Conservation (phyloP, 306 rosid genomes). For the Herpetospermum pedunculosum region DNA sequence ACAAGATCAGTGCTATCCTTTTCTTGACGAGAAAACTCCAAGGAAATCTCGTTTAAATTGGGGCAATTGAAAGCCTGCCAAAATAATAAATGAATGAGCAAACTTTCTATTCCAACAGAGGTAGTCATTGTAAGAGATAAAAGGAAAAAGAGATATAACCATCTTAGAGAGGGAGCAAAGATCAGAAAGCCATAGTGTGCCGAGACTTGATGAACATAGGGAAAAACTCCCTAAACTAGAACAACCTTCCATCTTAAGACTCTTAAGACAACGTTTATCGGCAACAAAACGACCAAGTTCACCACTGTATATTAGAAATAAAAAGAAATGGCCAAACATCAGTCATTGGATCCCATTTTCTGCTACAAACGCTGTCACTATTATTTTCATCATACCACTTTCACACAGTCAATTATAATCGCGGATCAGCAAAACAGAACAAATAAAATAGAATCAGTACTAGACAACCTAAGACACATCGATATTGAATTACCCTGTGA, state of each 20-base stretch:
- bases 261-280: constrained; percentile 62
- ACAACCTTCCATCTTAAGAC: constrained; percentile 89
- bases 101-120: background rate
- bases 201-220: constrained; percentile 65
- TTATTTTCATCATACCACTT: background rate
- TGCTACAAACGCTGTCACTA: background rate
- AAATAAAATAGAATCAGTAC: background rate
- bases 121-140: background rate
- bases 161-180: constrained; percentile 66
- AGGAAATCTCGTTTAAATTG: constrained; percentile 70
- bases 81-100: constrained; percentile 8
- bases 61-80: constrained; percentile 77
- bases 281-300: constrained; percentile 85
- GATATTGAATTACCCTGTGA: constrained; percentile 54
- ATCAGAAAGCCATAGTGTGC: constrained; percentile 88
- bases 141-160: constrained; percentile 34
- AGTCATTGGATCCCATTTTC: constrained; percentile 8
- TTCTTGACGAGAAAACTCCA: constrained; percentile 64
- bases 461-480: background rate
- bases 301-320: constrained; percentile 34
- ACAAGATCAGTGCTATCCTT: constrained; percentile 60
- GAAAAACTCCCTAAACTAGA: constrained; percentile 62
- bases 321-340: constrained; percentile 8
- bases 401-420: background rate
- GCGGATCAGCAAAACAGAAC: background rate